A percentile compares a stretch with the other conserved stretches of the same genome.
phyloP scores from a whole-genome alignment of 2,329 filamentous ascomycete genomes.

The Colletotrichum sp. region DNA sequence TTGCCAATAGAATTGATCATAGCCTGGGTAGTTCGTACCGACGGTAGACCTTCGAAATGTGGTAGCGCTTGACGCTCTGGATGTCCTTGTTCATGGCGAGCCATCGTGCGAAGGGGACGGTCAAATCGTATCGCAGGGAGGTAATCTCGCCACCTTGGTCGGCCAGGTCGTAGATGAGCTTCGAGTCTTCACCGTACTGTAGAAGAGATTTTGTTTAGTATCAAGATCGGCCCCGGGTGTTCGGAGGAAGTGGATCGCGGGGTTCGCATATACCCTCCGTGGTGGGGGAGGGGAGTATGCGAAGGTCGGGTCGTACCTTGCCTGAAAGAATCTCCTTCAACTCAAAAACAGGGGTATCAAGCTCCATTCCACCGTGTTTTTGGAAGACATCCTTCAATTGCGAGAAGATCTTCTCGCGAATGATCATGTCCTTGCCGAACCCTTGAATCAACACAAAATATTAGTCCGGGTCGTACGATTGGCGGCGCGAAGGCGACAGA shows the following conservation, averaged over 20 bases:
- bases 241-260: conserved; percentile 6
- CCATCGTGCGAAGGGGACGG: conserved; percentile 90
- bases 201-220: neutral
- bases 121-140: conserved; percentile 85
- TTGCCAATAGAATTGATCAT: neutral
- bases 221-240: neutral
- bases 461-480: conserved; percentile 15
- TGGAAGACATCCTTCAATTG: conserved; percentile 82
- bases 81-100: conserved; percentile 88
- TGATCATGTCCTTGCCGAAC: conserved; percentile 78
- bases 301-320: conserved; percentile 50
- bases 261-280: neutral
- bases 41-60: conserved; percentile 84
- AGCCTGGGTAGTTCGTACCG: neutral
- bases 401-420: conserved; percentile 80
- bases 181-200: conserved; percentile 76
- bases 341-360: conserved; percentile 87
- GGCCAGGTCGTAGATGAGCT: conserved; percentile 67
- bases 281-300: neutral
- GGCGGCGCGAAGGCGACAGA: conserved; percentile 14
- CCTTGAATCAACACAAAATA: conserved; percentile 38
- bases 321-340: conserved; percentile 84
- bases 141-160: conserved; percentile 83
- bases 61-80: conserved; percentile 89
- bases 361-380: conserved; percentile 78